These are phyloP conservation scores for Polyporus arcularius DNA, from an alignment of 768 basidiomycete genomes.

Conservation along the genomic window DNA sequence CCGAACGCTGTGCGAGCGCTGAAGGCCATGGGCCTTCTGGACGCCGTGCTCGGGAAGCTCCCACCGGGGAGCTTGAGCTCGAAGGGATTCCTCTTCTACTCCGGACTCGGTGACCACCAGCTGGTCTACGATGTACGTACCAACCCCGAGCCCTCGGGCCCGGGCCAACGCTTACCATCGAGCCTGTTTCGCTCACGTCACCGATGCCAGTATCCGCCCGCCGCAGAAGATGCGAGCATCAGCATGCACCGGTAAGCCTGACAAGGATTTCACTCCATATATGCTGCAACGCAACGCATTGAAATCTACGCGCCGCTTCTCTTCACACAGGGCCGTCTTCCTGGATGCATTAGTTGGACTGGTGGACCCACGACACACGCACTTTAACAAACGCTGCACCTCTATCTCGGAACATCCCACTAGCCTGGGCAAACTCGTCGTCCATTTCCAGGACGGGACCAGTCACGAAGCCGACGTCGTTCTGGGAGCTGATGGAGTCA, in stretches of 20 bases:
- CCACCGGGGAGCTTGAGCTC: constrained; percentile 34
- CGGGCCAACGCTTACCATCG: not conserved
- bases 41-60: constrained; percentile 40
- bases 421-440: constrained; percentile 22
- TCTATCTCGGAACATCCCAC: constrained; percentile 16
- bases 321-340: constrained; percentile 44
- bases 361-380: constrained; percentile 42
- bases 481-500: constrained; percentile 43
- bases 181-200: not conserved
- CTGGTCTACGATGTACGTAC: constrained; percentile 44
- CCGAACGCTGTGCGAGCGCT: constrained; percentile 51
- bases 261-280: not conserved
- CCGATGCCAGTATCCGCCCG: constrained; percentile 34
- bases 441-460: constrained; percentile 54
- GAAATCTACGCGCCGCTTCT: not conserved
- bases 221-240: constrained; percentile 40
- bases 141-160: not conserved
- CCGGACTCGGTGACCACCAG: constrained; percentile 44
- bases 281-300: constrained; percentile 29
- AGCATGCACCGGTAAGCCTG: constrained; percentile 46
- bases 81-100: constrained; percentile 41
- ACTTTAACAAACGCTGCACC: constrained; percentile 54
- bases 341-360: constrained; percentile 48
- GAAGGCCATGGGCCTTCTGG: constrained; percentile 44
- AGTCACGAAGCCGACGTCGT: constrained; percentile 48